Conservation (phyloP, 1,284 basidiomycete species). For the Ustilago cynodontis region DNA sequence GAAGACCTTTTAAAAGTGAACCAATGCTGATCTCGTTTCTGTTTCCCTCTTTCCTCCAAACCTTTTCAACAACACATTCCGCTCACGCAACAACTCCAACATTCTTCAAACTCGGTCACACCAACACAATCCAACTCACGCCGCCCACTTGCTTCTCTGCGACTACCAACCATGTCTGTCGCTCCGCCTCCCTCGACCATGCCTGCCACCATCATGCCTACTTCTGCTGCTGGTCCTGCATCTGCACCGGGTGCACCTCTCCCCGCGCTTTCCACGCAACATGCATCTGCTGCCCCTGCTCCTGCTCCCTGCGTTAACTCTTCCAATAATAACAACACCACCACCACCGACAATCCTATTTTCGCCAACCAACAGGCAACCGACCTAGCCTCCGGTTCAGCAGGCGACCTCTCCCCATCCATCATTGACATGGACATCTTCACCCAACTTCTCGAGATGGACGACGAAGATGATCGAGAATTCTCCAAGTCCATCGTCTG, state of each 20-base stretch:
- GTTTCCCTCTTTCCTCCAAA: neutral
- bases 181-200: neutral
- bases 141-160: neutral
- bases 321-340: neutral
- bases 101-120: neutral
- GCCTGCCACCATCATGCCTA: neutral
- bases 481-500: conserved; percentile 83
- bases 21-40: neutral
- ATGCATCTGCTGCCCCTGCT: neutral
- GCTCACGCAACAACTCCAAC: neutral
- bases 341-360: neutral
- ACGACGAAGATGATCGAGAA: conserved; percentile 81
- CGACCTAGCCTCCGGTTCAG: conserved; percentile 34
- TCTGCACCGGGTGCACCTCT: neutral
- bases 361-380: conserved; percentile 16
- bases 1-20: neutral
- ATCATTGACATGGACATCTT: conserved; percentile 84
- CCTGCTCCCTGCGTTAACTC: neutral
- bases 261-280: neutral
- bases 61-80: neutral
- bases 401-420: conserved; percentile 50
- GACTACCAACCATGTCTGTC: conserved; percentile 1
- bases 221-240: neutral
- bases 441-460: conserved; percentile 87
- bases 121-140: neutral